Evolutionary conservation across 2,329 filamentous ascomycete species (phyloP), one percentile per base, ranked within the genome.

Genomic region (Ambrosiella beaveri): DNA sequence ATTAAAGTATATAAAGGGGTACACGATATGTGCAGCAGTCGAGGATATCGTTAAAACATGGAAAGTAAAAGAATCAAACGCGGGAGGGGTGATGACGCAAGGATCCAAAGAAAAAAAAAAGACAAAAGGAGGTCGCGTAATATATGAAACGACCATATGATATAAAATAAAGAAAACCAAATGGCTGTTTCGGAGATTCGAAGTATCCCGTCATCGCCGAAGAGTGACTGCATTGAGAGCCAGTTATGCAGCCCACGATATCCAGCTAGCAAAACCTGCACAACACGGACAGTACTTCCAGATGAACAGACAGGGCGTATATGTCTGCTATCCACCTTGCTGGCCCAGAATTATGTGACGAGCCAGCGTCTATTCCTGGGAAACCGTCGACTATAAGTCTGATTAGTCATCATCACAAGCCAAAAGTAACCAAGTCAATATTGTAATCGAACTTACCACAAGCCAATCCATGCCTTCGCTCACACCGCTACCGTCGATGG

Each of bases 381-480:
- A 39, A 12, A 57, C 55, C 12, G 55, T 57, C 37, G 55, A 50
- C 55, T 57, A 19, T 9, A 7, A 9, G n/a, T 9, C 8, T 35
- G 15, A 36, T 51, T 19, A 49, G 54, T 57, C 12, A 27, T 27
- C 27, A 27, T 27, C 54, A 12, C 12, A 9, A 15, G n/a, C 37
- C 12, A 44, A 13, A 57, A 52, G 1, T 54, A 19, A 41, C 3
- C 9, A 37, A n/a, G 37, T 13, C 19, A 44, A 17, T n/a, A 4
- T 44, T 15, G 44, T 11, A 12, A 17, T 13, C 49, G 27, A 57
- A 75, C 77, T 71, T 72, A 91, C 87, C 76, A 94, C 89, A 68
- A 98, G 75, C 93, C 93, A 98, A 71, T 98, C 93, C 93, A 98
- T 98, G 61, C 93, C 93, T 72, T 98, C 93, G 62, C 85, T 88